phyloP scores from a whole-genome alignment of 331 rosid genomes.

The Cydonia oblonga region DNA sequence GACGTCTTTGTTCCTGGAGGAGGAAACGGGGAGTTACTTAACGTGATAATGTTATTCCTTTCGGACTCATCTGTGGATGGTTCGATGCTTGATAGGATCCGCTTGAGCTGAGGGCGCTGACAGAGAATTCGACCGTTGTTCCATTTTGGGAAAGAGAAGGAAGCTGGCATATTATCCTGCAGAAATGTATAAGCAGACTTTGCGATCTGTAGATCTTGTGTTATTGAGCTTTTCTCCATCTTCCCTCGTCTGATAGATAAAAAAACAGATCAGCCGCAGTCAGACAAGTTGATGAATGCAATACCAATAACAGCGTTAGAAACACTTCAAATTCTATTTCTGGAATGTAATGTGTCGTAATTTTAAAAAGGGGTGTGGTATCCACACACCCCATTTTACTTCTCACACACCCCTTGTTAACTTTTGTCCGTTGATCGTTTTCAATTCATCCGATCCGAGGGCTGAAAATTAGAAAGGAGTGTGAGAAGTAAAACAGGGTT shows the following conservation, averaged over 20 bases:
- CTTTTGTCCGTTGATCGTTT: no score
- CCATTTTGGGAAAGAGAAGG: constrained; percentile 64
- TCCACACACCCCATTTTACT: no score
- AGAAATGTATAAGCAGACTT: constrained; percentile 62
- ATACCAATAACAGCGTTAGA: neutral
- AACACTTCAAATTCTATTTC: neutral
- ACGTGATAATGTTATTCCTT: constrained; percentile 27
- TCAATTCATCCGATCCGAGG: no score
- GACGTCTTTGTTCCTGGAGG: constrained; percentile 31
- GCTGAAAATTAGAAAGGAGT: no score
- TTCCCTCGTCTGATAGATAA: constrained; percentile 56
- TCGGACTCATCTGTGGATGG: constrained; percentile 33
- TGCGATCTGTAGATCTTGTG: constrained; percentile 47
- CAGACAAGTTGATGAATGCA: neutral
- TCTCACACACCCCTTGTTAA: no score
- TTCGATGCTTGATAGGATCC: constrained; percentile 35
- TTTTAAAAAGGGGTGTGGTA: no score
- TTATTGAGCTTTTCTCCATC: constrained; percentile 45
- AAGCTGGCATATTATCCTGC: constrained; percentile 41
- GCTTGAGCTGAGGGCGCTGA: constrained; percentile 58
- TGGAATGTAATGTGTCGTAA: neutral
- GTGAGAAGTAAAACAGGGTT: no score
- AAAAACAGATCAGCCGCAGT: constrained; percentile 6
- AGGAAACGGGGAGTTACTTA: constrained; percentile 38
- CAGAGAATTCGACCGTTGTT: constrained; percentile 77